Evolutionary conservation across 371 early-diverging fungal genomes (phyloP), one percentile per base, ranked within the genome.

Genomic region (Basidiobolus heterosporus): DNA sequence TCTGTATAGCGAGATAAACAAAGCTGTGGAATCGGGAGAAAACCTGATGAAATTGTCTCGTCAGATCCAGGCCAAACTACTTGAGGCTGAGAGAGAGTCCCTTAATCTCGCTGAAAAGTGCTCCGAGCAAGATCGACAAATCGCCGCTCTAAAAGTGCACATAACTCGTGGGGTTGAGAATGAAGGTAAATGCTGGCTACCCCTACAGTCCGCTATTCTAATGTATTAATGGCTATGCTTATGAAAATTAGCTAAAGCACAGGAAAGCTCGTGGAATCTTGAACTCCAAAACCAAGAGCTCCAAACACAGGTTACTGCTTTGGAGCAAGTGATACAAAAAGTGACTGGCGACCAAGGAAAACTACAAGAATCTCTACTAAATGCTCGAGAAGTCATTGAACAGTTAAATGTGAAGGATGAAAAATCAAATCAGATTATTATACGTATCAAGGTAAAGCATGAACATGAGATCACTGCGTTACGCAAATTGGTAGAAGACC

Each of bases 241-340:
- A 9, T 30, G 9, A 5, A 9, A 9, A 3, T 30, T 9, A 30
- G 30, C 30, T 9, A 30, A 42, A 11, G 42, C 42, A 11, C 42
- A 77, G 51, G 73, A 75, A 50, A 75, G 65, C n/a, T 65, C 70
- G 11, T 74, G 75, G 77, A 72, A 77, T 45, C 54, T 71, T 19
- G 72, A 77, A 51, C 53, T 74, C 35, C 66, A 61, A 16, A 75
- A 73, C 41, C 75, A 80, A 48, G 72, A 69, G 46, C 55, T 70
- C n/a, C 66, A 66, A 17, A 59, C 64, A 17, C 65, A 64, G 38
- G 13, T 42, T 17, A 11, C 17, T 11, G 42, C 17, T 3, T 20
- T 13, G 4, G 19, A 42, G 22, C 42, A 42, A 11, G 42, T 22
- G 22, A 13, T 42, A 20, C 20, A 17, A 3, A 76, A 74, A 52